Evolutionary conservation across 345 rosid genomes (phyloP).

Genomic region (Pugionium dolabratum): DNA sequence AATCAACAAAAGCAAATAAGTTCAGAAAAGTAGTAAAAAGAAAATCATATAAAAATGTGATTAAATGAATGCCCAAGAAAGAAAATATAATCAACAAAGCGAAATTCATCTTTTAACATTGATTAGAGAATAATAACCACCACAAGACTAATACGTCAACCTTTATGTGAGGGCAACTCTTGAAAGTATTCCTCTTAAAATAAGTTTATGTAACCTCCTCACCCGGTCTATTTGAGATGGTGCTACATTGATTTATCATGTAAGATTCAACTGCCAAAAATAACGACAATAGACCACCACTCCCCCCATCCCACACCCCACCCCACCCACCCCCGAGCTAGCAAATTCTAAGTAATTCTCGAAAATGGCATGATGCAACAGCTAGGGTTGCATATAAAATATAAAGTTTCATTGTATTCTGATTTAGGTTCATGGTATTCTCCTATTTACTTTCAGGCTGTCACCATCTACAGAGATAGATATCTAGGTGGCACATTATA

Average conservation of each 20-base stretch:
- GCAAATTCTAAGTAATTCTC: no score
- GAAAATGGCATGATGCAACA: no score
- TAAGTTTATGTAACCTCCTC: not conserved
- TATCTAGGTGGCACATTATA: not conserved
- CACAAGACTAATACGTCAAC: not conserved
- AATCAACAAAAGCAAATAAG: slow-evolving; percentile 11
- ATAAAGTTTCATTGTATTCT: no score
- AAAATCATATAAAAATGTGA: not conserved
- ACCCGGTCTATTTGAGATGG: not conserved
- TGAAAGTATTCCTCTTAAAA: not conserved
- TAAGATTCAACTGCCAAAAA: no score
- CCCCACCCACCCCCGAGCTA: no score
- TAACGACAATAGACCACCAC: no score
- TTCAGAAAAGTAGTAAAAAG: not conserved
- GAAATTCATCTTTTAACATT: not conserved
- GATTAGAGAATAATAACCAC: not conserved
- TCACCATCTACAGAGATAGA: slow-evolving; percentile 1
- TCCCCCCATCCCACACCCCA: no score
- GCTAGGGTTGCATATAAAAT: no score
- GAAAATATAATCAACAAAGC: not conserved
- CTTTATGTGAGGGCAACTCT: not conserved
- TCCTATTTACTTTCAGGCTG: slow-evolving; percentile 9
- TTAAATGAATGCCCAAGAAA: not conserved
- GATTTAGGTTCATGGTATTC: not conserved
- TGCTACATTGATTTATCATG: not conserved